Evolutionary conservation across 768 basidiomycete species (phyloP).

Genomic region (Leccinum subgranulosum): DNA sequence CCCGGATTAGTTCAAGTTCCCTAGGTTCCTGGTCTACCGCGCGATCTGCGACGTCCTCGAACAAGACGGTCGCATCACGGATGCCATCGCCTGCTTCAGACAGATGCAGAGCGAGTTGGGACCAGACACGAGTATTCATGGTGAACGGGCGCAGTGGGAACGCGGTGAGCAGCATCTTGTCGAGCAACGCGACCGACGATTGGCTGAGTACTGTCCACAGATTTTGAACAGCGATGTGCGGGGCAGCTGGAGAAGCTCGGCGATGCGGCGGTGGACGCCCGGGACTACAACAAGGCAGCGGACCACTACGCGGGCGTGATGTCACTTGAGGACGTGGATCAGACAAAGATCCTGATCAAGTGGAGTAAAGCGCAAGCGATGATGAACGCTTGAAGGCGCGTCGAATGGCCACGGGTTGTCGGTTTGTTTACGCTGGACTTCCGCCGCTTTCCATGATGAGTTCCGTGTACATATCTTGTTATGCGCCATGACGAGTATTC

Average conservation of each 20-base stretch:
- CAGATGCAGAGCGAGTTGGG: neutral
- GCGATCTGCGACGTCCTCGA: neutral
- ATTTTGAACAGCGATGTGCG: neutral
- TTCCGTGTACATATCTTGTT: neutral
- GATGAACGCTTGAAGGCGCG: neutral
- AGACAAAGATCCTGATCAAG: neutral
- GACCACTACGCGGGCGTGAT: neutral
- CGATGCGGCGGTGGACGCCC: neutral
- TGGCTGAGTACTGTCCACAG: neutral
- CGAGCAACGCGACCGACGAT: neutral
- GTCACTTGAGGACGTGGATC: neutral
- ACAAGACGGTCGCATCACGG: neutral
- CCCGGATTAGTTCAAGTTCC: neutral
- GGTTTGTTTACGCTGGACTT: neutral
- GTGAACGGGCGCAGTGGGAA: neutral
- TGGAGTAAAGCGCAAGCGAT: neutral
- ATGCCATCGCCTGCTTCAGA: neutral
- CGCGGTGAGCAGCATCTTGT: neutral
- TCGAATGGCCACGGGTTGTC: neutral
- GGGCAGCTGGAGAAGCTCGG: neutral
- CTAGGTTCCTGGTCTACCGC: neutral
- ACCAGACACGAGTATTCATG: neutral
- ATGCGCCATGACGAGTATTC: neutral
- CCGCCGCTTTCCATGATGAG: neutral
- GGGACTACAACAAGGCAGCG: neutral